Base-by-base conservation (phyloP, 495 filamentous ascomycete species). In the Penicillium antarcticum region DNA sequence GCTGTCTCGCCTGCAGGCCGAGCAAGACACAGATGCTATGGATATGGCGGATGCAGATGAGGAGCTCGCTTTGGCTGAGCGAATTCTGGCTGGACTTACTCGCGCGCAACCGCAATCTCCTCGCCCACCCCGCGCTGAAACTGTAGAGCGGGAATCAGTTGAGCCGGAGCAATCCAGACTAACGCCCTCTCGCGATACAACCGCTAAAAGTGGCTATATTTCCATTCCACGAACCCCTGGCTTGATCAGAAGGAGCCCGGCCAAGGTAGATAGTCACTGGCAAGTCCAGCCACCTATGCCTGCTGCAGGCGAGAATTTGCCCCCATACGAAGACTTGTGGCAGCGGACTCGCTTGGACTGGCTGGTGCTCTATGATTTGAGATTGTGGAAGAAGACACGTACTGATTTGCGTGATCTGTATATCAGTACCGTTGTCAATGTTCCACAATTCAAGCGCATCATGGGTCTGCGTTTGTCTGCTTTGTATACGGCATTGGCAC, bases 371-470 rank as follows among this genome's bases (percentile, higher is more conserved):
- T 99, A 92, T 67, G 94, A 99, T 62, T 72, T 99, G 34, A 74
- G 94, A 45, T 76, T 99, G 70, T 99, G 94, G 94, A 99, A 99
- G 73, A 92, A 89, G 63, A 84, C 91, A 7, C 84, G 94, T 12
- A 88, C 89, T 36, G 87, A 95, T 57, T 76, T 99, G 43, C 87
- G 95, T 11, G 90, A 96, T 52, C 80, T 99, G 6, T 97, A 96
- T 66, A 96, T 99, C 57, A 90, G 87, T 32, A 97, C 95, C 9
- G 92, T 97, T 16, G 90, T 99, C 36, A 89, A 88, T 7, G 89
- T 97, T 45, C 92, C 92, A 9, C 78, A 91, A 56, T 97, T 97
- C 80, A 99, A 97, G 74, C 85, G 95, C n/a, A 82, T 99, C 23
- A 79, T 99, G 48, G 91, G 92, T 9, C 74, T 99, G 41, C 82